A percentile compares a stretch with the other conserved stretches of the same genome.
phyloP scores from a whole-genome alignment of 345 rosid genomes.

The Eucalyptus marginata region DNA sequence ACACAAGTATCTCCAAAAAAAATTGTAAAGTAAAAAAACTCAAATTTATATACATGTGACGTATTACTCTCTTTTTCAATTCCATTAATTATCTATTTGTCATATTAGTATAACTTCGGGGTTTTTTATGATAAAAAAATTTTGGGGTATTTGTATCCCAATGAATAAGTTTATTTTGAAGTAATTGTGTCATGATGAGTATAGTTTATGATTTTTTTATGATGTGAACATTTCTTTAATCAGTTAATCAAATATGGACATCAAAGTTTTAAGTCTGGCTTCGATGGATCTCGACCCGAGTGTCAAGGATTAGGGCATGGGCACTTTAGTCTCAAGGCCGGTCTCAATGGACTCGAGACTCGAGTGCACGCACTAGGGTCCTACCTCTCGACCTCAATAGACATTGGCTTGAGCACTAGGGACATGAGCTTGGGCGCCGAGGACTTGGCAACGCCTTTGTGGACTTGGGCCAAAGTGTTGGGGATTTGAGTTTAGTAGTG shows the following conservation, averaged over 20 bases:
- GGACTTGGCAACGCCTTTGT: neutral
- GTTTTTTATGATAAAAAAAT: too few relatives aligned
- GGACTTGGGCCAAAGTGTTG: neutral
- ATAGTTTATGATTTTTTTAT: too few relatives aligned
- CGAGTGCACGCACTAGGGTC: neutral
- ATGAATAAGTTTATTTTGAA: too few relatives aligned
- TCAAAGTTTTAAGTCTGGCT: accelerated
- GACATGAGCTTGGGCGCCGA: neutral
- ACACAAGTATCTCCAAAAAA: too few relatives aligned
- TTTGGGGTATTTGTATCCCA: accelerated
- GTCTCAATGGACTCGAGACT: neutral
- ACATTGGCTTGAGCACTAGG: neutral
- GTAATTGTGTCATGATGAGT: too few relatives aligned
- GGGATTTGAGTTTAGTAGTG: too few relatives aligned
- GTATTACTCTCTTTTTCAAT: too few relatives aligned
- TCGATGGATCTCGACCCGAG: neutral
- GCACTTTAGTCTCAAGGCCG: neutral
- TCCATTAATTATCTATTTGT: too few relatives aligned
- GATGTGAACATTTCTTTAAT: neutral
- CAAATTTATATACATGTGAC: too few relatives aligned
- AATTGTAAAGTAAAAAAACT: too few relatives aligned
- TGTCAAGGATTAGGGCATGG: neutral
- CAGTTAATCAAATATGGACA: too few relatives aligned
- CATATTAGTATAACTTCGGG: accelerated
- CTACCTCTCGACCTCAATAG: accelerated